Percentiles rank a stretch among this genome's conserved stretches.
Conservation (phyloP, 1,139 yeast species). For the Taphrina pruni region DNA sequence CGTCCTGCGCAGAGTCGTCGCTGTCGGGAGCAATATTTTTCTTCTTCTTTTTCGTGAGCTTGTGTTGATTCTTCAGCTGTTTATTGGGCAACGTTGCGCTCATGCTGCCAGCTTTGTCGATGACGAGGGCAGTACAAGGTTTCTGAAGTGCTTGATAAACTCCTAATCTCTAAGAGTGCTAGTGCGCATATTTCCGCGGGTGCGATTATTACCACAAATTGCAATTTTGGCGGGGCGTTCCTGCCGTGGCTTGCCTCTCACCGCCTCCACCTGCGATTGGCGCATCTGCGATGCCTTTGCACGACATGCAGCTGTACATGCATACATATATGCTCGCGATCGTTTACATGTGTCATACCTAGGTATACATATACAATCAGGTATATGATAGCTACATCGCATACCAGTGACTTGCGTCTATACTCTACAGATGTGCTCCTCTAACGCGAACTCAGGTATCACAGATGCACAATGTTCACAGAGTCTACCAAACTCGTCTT, state of each 20-base stretch:
- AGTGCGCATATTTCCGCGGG: background rate
- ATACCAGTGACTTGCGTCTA: background rate
- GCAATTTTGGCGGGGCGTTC: constrained; percentile 22
- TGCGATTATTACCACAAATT: constrained; percentile 14
- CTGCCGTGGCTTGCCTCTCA: constrained; percentile 17
- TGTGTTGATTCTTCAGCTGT: constrained; percentile 11
- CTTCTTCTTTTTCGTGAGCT: constrained; percentile 11
- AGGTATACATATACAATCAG: too few species aligned
- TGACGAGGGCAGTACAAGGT: background rate
- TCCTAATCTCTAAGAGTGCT: background rate
- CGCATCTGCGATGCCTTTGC: too few species aligned
- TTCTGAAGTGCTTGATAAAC: constrained; percentile 6
- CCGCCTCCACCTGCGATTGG: constrained; percentile 7
- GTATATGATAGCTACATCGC: too few species aligned
- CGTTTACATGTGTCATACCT: too few species aligned
- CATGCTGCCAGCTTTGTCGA: background rate
- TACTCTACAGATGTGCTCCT: constrained; percentile 26
- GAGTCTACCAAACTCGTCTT: constrained; percentile 17
- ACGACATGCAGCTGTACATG: too few species aligned
- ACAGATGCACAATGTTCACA: constrained; percentile 33
- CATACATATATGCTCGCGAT: too few species aligned
- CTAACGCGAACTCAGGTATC: constrained; percentile 30
- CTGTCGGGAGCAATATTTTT: background rate
- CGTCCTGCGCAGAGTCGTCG: constrained; percentile 12
- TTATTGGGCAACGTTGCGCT: constrained; percentile 17